Evolutionary conservation across 305 asterid genomes (phyloP).

Genomic region (Striga hermonthica): DNA sequence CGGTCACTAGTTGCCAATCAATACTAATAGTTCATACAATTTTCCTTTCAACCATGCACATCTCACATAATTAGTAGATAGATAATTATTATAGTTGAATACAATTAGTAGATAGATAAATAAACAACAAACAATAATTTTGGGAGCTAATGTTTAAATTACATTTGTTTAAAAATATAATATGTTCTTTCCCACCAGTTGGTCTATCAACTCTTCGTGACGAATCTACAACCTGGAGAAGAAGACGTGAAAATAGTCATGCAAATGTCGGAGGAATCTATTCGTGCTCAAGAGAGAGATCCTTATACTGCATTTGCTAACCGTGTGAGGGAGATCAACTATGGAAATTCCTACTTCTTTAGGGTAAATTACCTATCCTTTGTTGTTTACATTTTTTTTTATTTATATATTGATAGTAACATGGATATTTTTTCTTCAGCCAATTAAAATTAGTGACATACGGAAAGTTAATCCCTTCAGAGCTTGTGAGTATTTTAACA

Average conservation of each 20-base stretch:
- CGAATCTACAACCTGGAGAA: conserved; percentile 73
- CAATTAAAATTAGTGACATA: conserved; percentile 64
- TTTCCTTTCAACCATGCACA: no score
- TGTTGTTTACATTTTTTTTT: conserved; percentile 1
- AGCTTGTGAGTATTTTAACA: conserved; percentile 81
- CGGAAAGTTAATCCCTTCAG: conserved; percentile 76
- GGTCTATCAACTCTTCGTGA: conserved; percentile 88
- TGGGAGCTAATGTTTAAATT: no score
- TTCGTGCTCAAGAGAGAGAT: conserved; percentile 94
- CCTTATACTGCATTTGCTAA: conserved; percentile 85
- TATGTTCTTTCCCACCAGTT: conserved; percentile 47
- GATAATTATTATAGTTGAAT: no score
- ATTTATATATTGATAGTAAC: conserved; percentile 15
- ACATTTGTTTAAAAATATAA: no score
- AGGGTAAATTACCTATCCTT: conserved; percentile 52
- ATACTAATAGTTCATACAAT: no score
- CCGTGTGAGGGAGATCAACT: conserved; percentile 91
- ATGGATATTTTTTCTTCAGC: conserved; percentile 48
- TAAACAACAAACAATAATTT: no score
- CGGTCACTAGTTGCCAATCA: no score
- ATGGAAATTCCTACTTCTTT: conserved; percentile 88
- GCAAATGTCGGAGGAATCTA: conserved; percentile 99
- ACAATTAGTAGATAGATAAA: no score
- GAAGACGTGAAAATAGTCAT: conserved; percentile 91
- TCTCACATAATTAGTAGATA: no score